Percentiles rank a stretch among this genome's conserved stretches.
Evolutionary conservation across 1,284 basidiomycete genomes (phyloP).

Genomic region (Spongiforma sp.): DNA sequence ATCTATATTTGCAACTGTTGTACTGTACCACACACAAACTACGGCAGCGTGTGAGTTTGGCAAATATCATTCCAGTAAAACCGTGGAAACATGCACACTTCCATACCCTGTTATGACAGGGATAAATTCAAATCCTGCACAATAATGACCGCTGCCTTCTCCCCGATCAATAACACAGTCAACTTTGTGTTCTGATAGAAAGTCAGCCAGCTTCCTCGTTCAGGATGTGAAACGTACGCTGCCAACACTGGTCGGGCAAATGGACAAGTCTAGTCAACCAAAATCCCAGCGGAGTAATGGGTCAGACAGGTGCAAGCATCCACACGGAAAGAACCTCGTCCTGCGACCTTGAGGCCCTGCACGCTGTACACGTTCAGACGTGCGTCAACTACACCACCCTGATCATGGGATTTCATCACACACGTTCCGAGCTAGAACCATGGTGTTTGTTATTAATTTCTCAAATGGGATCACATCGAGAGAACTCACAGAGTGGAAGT

Average conservation of each 20-base stretch:
- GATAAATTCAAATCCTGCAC: not conserved
- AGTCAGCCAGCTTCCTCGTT: not conserved
- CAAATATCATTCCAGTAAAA: no score
- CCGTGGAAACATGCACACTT: no score
- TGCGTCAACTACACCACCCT: slow-evolving; percentile 26
- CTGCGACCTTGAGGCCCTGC: slow-evolving; percentile 27
- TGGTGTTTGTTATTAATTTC: no score
- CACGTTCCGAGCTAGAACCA: slow-evolving; percentile 35
- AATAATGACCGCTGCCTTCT: slow-evolving; percentile 4
- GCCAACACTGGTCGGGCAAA: slow-evolving; percentile 27
- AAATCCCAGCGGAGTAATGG: not conserved
- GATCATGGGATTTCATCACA: slow-evolving; percentile 25
- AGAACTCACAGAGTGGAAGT: slow-evolving; percentile 59
- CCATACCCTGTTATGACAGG: no score
- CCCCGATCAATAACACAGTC: slow-evolving; percentile 1
- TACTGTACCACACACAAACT: no score
- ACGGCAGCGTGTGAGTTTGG: no score
- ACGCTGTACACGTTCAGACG: slow-evolving; percentile 28
- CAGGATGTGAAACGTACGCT: slow-evolving; percentile 16
- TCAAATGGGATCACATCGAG: no score
- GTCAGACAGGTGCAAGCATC: slow-evolving; percentile 28
- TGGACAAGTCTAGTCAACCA: not conserved
- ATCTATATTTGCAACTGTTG: no score
- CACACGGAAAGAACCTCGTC: not conserved
- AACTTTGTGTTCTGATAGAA: not conserved